phyloP scores from a whole-genome alignment of 257 asterid species.

The Nicotiana sylvestris region DNA sequence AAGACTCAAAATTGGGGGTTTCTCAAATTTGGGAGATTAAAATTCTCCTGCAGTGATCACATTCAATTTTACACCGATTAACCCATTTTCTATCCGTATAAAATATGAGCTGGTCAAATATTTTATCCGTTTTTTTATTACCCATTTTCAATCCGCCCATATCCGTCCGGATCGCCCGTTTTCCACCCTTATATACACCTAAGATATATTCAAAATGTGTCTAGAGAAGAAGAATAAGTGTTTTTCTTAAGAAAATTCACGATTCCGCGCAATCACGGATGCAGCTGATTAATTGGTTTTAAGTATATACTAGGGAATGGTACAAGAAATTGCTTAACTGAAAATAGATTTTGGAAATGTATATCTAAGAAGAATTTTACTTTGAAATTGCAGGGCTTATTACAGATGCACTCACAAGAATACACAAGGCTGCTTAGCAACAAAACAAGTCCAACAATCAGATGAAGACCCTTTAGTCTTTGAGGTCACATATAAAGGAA shows the following conservation, averaged over 20 bases:
- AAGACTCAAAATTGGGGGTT: no score
- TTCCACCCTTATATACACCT: background rate
- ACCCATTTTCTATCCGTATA: no score
- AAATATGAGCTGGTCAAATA: no score
- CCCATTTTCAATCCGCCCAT: no score
- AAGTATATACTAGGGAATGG: background rate
- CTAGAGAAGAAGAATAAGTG: background rate
- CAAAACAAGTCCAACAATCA: slow-evolving; percentile 64
- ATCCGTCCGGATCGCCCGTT: no score
- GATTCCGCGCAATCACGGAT: no score
- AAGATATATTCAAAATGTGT: background rate
- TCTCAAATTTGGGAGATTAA: no score
- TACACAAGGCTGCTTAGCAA: slow-evolving; percentile 68
- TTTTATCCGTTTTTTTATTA: no score
- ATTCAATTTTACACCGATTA: no score
- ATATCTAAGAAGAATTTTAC: background rate
- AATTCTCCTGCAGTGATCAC: no score
- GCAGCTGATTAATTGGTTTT: background rate
- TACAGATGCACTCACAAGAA: slow-evolving; percentile 72
- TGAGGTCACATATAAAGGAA: slow-evolving; percentile 56
- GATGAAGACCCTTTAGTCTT: slow-evolving; percentile 43
- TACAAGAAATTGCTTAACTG: background rate
- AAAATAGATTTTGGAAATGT: no score
- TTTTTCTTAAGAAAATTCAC: background rate
- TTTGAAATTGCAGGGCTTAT: slow-evolving; percentile 48